Evolutionary conservation across 768 basidiomycete genomes (phyloP), one percentile per base, ranked within the genome.

Genomic region (Collybiopsis luxurians): DNA sequence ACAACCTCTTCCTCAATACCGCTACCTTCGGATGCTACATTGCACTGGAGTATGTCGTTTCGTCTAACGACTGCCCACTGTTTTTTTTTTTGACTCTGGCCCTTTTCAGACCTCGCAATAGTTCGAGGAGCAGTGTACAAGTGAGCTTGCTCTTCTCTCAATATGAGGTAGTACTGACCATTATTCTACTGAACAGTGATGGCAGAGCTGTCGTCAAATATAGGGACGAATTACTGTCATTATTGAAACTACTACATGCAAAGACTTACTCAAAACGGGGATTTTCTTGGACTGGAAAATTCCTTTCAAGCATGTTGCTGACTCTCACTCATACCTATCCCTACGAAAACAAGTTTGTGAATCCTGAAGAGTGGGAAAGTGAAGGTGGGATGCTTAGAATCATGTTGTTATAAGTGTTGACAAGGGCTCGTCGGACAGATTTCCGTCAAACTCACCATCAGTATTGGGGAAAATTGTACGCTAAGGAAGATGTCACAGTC

Each of bases 251-350:
- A 7, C 79, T 94, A 58, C 83, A 85, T 63, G 77, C 85, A 56
- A 87, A 87, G 63, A 84, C 88, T 0, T 79, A 83, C 50, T 87
- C 90, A 1, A 92, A 95, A 70, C 82, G 89, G 48, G 90, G 90
- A 3, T 95, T 83, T 72, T 85, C 87, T 3, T 91, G 89, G 78
- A 87, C 83, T 12, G 90, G 89, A 36, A 88, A 90, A 69, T 69
- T 95, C 15, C 67, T 95, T 24, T 85, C 85, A 10, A 87, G 87
- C 61, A 73, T 85, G 31, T 70, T 95, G 24, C 75, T 87, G 26
- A 89, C 91, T 0, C 71, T 94, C 42, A 90, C 89, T 1, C 85
- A 92, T 56, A 87, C 88, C 1, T 94, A 92, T 71, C 86, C 90
- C 3, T 68, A 83, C 52, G 92, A 96, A 64, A 88, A 89, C 67